Conservation (phyloP, 2,329 filamentous ascomycete genomes). For the Arachnomyces sp. region DNA sequence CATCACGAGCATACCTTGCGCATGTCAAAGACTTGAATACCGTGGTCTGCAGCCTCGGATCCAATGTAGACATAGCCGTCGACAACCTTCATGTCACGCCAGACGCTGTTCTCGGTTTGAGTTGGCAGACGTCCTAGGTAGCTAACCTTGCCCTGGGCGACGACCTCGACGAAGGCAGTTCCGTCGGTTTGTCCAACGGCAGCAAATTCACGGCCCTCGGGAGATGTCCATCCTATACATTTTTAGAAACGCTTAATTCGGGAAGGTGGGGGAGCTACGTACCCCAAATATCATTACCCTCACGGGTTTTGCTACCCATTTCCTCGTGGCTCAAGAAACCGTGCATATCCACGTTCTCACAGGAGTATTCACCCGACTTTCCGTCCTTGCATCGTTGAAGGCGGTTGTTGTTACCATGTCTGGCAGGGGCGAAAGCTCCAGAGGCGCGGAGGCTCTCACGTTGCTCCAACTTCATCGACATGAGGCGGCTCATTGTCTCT, state of each 20-base stretch:
- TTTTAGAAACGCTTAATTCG: not conserved
- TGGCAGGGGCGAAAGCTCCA: conserved; percentile 8
- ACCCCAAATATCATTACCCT: conserved; percentile 33
- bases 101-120: conserved; percentile 26
- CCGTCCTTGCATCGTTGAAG: conserved; percentile 21
- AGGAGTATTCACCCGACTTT: conserved; percentile 28
- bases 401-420: conserved; percentile 5
- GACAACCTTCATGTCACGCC: conserved; percentile 33
- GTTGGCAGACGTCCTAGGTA: conserved; percentile 42
- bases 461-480: conserved; percentile 12
- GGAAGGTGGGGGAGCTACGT: conserved; percentile 1
- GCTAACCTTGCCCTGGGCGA: conserved; percentile 35
- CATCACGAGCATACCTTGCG: conserved; percentile 29
- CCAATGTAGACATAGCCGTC: conserved; percentile 35
- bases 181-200: conserved; percentile 44
- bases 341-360: conserved; percentile 32
- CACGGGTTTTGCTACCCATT: conserved; percentile 28
- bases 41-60: conserved; percentile 43
- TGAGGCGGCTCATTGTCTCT: conserved; percentile 12
- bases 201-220: conserved; percentile 43
- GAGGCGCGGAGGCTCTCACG: conserved; percentile 6
- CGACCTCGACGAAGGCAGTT: conserved; percentile 44
- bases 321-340: conserved; percentile 33
- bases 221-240: conserved; percentile 38
- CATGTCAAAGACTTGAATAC: conserved; percentile 57